Evolutionary conservation across 2,329 filamentous ascomycete genomes (phyloP).

Genomic region (Fusarium sp.): DNA sequence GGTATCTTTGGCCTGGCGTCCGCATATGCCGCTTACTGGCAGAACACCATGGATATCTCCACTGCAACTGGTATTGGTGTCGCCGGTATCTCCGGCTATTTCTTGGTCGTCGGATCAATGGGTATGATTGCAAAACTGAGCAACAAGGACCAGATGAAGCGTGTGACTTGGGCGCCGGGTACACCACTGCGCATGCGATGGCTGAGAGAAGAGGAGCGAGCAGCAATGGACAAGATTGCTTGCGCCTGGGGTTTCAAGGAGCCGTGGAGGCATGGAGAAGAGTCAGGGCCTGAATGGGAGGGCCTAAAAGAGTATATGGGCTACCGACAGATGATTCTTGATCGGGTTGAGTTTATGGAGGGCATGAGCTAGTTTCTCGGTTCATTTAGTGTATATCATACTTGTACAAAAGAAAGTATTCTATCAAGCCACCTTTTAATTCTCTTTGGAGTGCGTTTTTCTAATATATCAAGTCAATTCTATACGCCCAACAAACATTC

Average conservation of each 20-base stretch:
- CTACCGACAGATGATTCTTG: constrained; percentile 88
- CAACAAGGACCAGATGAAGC: constrained; percentile 93
- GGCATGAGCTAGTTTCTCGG: constrained; percentile 74
- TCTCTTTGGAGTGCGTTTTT: background rate
- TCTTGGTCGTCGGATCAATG: constrained; percentile 84
- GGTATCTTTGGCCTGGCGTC: constrained; percentile 80
- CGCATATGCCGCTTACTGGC: constrained; percentile 59
- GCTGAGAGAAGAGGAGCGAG: constrained; percentile 91
- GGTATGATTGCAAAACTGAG: constrained; percentile 89
- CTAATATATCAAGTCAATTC: background rate
- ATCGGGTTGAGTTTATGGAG: constrained; percentile 90
- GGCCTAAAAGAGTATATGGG: constrained; percentile 86
- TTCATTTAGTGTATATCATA: constrained; percentile 38
- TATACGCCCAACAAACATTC: background rate
- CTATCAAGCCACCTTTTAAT: background rate
- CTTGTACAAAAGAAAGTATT: constrained; percentile 34
- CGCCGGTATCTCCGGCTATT: constrained; percentile 85
- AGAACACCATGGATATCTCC: constrained; percentile 81
- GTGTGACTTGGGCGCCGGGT: constrained; percentile 91
- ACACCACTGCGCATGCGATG: constrained; percentile 86
- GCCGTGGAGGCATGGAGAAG: constrained; percentile 83
- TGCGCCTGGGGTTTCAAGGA: constrained; percentile 94
- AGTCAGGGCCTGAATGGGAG: constrained; percentile 93
- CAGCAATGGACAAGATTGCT: constrained; percentile 87
- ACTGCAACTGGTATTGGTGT: constrained; percentile 85